Conservation (phyloP, 306 rosid species). For the Prunus davidiana region DNA sequence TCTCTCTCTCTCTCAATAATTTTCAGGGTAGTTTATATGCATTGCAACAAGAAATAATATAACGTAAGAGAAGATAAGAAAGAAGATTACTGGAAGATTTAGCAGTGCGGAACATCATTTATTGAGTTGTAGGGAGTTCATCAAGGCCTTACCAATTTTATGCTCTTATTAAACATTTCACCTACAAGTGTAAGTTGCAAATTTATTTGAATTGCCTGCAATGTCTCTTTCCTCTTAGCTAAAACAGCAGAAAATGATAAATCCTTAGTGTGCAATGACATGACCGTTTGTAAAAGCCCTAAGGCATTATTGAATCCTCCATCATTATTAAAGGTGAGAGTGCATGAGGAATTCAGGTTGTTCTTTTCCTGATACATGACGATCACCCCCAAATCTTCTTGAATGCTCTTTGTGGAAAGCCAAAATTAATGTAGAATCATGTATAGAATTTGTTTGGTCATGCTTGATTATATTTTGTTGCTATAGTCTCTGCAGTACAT, state of each 20-base stretch:
- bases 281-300: neutral
- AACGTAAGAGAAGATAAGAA: no score
- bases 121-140: neutral
- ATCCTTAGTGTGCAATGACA: neutral
- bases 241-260: neutral
- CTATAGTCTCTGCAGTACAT: neutral
- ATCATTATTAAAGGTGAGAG: neutral
- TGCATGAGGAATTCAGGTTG: neutral
- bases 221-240: neutral
- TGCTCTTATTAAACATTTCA: neutral
- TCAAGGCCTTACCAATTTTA: neutral
- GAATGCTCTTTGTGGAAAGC: neutral
- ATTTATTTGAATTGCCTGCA: neutral
- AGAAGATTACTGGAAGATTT: no score
- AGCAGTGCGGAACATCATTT: neutral
- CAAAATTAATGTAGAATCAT: neutral
- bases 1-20: no score
- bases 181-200: neutral
- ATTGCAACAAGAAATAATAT: no score
- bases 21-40: no score
- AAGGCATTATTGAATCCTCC: neutral
- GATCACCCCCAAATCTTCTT: neutral
- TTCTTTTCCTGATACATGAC: neutral
- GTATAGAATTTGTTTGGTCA: neutral
- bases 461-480: neutral